Base-by-base conservation (phyloP, 2,329 filamentous ascomycete genomes). In the Calonectria hongkongensis region DNA sequence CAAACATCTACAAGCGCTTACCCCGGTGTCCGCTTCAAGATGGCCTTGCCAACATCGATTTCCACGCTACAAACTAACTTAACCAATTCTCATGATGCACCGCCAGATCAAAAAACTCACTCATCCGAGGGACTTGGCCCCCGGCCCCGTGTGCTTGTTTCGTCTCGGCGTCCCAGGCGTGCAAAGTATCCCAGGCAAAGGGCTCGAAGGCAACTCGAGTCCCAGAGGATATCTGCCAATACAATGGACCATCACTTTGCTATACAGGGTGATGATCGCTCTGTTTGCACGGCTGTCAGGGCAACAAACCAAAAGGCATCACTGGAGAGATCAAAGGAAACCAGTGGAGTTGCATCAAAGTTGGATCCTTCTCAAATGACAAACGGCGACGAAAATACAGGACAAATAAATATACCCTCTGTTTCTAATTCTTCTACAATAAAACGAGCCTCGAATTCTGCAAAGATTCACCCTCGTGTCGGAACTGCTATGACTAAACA, bases 41-140 rank as follows among this genome's bases (percentile, higher is more conserved):
- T 85, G 83, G 75, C 75, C 75, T 68, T 75, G 36, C 65, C 79
- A 75, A 75, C 80, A 78, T 80, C 81, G 74, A 81, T 81, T 51
- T 71, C 76, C 27, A 77, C 80, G 67, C 73, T 75, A 70, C 71
- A 73, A 70, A 54, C 76, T 70, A 70, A 70, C 41, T 68, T 76
- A 68, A 69, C 73, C n/a, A 71, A 75, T 50, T 72, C 73, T 54
- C 50, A 75, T 62, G 33, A 64, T 67, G 67, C 30, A 70, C 70
- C 45, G 30, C 62, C 60, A 58, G 56, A 72, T 25, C 64, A 54
- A 41, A 73, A 72, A 13, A 64, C 69, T 9, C 65, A 71, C 28
- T 79, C 77, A 12, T 77, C 75, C 28, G 54, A 78, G 30, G 77
- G 73, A 66, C 66, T 67, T 12, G 76, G 75, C 15, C 76, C 79